These are phyloP conservation scores for Rhizomucor pusillus DNA, from an alignment of 371 early-diverging fungal species.

Conservation along the genomic window DNA sequence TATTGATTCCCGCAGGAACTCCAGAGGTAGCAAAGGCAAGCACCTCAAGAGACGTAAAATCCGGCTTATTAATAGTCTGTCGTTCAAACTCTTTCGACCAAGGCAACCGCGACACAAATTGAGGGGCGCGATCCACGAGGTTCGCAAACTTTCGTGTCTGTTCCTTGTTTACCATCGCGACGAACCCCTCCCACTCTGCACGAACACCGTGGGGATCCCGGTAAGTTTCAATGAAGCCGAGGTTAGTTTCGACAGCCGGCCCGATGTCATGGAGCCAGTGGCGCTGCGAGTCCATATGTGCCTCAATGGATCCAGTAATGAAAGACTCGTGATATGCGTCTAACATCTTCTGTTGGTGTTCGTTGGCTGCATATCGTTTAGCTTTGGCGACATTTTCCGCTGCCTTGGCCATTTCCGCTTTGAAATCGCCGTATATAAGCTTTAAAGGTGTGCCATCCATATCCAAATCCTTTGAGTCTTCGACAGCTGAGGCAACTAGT, in stretches of 20 bases:
- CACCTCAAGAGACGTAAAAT: conserved; percentile 65
- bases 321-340: conserved; percentile 50
- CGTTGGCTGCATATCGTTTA: conserved; percentile 49
- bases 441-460: conserved; percentile 36
- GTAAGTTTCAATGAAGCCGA: conserved; percentile 59
- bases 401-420: conserved; percentile 34
- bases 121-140: conserved; percentile 50
- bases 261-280: conserved; percentile 62
- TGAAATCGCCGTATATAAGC: conserved; percentile 52
- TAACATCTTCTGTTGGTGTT: conserved; percentile 53
- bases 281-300: conserved; percentile 55
- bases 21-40: conserved; percentile 55
- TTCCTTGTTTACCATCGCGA: conserved; percentile 65
- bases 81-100: conserved; percentile 59
- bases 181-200: conserved; percentile 70
- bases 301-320: conserved; percentile 55
- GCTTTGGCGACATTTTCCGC: conserved; percentile 46
- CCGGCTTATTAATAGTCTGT: conserved; percentile 59
- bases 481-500: conserved; percentile 38
- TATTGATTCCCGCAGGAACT: conserved; percentile 63
- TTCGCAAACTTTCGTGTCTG: conserved; percentile 54
- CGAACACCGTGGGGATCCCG: conserved; percentile 64
- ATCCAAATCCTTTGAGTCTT: conserved; percentile 10
- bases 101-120: conserved; percentile 52
- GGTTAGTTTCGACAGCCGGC: conserved; percentile 55